These are phyloP conservation scores for Abelmoschus esculentus DNA, from an alignment of 345 rosid genomes.

Conservation along the genomic window DNA sequence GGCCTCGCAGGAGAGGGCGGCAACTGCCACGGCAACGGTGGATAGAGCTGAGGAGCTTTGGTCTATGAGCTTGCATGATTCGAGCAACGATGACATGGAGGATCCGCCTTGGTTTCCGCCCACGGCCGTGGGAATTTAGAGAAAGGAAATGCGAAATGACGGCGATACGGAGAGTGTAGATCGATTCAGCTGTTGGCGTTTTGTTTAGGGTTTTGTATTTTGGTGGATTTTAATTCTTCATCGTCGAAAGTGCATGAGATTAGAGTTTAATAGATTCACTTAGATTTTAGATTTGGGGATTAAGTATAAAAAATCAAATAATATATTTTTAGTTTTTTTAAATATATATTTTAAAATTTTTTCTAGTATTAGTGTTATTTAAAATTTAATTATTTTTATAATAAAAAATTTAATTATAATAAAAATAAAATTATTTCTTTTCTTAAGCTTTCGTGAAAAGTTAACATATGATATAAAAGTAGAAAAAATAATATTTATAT, in stretches of 20 bases:
- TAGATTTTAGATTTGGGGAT: too few relatives aligned
- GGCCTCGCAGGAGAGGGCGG: conserved; percentile 78
- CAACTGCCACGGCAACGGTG: conserved; percentile 45
- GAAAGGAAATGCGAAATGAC: background rate
- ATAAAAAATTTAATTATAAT: too few relatives aligned
- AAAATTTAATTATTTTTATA: too few relatives aligned
- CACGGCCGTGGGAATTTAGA: background rate
- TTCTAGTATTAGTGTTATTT: too few relatives aligned
- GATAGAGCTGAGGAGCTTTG: conserved; percentile 40
- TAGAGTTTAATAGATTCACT: too few relatives aligned
- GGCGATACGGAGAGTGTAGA: background rate
- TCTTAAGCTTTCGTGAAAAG: too few relatives aligned
- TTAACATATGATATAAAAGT: too few relatives aligned
- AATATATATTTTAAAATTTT: too few relatives aligned
- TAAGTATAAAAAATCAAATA: too few relatives aligned
- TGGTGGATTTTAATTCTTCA: background rate
- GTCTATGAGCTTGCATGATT: conserved; percentile 55
- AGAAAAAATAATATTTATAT: too few relatives aligned
- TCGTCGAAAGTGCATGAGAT: background rate
- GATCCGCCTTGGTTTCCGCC: background rate
- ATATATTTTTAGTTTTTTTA: too few relatives aligned
- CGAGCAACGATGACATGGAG: conserved; percentile 26
- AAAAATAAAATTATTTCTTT: too few relatives aligned
- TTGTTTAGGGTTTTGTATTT: background rate
- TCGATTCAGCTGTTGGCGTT: background rate